Conservation (phyloP, 1,139 yeast genomes). For the Pichia sp. region DNA sequence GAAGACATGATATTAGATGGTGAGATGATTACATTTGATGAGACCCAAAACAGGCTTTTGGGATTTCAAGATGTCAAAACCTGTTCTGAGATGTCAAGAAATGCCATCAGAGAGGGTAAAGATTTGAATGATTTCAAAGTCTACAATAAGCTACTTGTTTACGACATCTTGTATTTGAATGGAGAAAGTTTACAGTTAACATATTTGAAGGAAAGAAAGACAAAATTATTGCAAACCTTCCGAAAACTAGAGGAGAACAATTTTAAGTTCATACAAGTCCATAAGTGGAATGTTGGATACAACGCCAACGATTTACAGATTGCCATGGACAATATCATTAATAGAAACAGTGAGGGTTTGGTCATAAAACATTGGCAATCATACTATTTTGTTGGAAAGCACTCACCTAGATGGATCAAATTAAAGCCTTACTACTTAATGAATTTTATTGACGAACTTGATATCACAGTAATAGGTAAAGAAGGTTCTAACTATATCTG, state of each 20-base stretch:
- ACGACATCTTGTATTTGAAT: conserved; percentile 46
- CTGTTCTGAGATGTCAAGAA: conserved; percentile 10
- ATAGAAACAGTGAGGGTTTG: conserved; percentile 73
- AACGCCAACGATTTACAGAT: conserved; percentile 50
- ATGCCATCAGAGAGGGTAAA: not conserved
- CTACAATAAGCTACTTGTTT: conserved; percentile 22
- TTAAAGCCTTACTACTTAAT: conserved; percentile 87
- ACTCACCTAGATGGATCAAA: conserved; percentile 71
- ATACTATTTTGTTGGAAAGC: conserved; percentile 54
- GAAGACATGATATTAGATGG: conserved; percentile 65
- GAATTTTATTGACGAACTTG: conserved; percentile 83
- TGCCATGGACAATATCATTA: conserved; percentile 56
- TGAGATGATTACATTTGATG: conserved; percentile 89
- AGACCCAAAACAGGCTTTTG: conserved; percentile 27
- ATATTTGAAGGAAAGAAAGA: conserved; percentile 13
- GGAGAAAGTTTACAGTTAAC: conserved; percentile 12
- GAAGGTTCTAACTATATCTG: conserved; percentile 23
- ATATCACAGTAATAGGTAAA: conserved; percentile 73
- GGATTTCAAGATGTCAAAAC: conserved; percentile 20
- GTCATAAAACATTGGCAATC: conserved; percentile 65
- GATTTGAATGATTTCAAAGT: conserved; percentile 3
- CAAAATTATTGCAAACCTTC: not conserved
- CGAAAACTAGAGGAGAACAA: conserved; percentile 2
- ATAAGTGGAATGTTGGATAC: conserved; percentile 38
- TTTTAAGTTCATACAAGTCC: conserved; percentile 54